Conservation (phyloP, 1,139 yeast species). For the Diutina ranongensis region DNA sequence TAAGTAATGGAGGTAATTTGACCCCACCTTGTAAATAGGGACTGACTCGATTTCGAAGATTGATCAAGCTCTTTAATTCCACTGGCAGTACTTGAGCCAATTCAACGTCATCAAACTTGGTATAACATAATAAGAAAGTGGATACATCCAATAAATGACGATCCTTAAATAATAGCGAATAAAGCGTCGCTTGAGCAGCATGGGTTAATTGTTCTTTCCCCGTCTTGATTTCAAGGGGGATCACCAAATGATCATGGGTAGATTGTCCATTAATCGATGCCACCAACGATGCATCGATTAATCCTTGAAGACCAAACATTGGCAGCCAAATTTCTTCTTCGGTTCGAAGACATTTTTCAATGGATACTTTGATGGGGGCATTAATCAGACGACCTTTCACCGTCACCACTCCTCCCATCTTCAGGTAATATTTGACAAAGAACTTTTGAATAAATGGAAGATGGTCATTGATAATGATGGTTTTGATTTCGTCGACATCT, state of each 20-base stretch:
- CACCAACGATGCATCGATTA: conserved; percentile 78
- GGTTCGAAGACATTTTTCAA: conserved; percentile 37
- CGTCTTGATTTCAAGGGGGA: conserved; percentile 86
- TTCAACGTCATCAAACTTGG: conserved; percentile 43
- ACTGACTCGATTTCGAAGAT: conserved; percentile 63
- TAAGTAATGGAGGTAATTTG: conserved; percentile 48
- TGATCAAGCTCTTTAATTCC: conserved; percentile 51
- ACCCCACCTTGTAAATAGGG: conserved; percentile 36
- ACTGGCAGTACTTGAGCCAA: conserved; percentile 45
- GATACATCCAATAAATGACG: conserved; percentile 59
- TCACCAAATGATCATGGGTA: conserved; percentile 32
- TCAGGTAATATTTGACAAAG: neutral
- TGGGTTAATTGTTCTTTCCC: conserved; percentile 62
- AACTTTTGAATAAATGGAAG: neutral
- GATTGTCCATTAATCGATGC: conserved; percentile 27
- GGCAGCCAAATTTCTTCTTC: conserved; percentile 95
- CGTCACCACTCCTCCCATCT: neutral
- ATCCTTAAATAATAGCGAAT: conserved; percentile 69
- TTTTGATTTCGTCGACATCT: neutral
- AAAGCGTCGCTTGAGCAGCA: conserved; percentile 82
- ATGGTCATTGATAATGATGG: neutral
- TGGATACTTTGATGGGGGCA: neutral
- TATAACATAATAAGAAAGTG: conserved; percentile 63
- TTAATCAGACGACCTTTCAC: neutral
- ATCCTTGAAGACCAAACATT: conserved; percentile 81